A percentile compares a stretch with the other conserved stretches of the same genome.
Conservation (phyloP, 2,329 filamentous ascomycete genomes). For the Fusarium tricinctum region DNA sequence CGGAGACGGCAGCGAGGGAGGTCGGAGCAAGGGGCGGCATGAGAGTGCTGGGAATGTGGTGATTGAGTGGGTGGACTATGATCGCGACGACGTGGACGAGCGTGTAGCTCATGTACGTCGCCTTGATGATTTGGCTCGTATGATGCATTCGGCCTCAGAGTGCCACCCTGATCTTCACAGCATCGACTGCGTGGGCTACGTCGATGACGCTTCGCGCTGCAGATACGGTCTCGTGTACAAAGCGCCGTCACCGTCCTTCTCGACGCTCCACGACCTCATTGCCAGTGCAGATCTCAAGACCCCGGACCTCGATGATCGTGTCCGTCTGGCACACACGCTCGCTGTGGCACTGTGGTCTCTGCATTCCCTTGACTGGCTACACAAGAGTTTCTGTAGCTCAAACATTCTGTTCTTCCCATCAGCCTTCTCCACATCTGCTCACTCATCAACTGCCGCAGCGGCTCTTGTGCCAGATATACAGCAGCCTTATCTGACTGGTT, state of each 20-base stretch:
- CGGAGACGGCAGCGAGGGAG: constrained; percentile 16
- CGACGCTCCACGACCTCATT: constrained; percentile 59
- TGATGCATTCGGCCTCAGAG: constrained; percentile 62
- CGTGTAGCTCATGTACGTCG: constrained; percentile 60
- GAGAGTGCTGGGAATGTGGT: constrained; percentile 55
- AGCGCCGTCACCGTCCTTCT: constrained; percentile 54
- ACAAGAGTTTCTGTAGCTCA: constrained; percentile 68
- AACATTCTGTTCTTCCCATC: constrained; percentile 69
- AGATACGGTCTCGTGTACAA: constrained; percentile 63
- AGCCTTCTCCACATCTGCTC: constrained; percentile 53
- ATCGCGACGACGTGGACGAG: constrained; percentile 58
- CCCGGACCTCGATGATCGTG: constrained; percentile 61
- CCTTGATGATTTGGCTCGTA: constrained; percentile 62
- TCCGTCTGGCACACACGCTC: constrained; percentile 59
- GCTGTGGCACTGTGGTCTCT: constrained; percentile 63
- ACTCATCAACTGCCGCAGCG: constrained; percentile 54
- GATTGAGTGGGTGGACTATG: constrained; percentile 63
- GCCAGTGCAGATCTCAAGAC: constrained; percentile 57
- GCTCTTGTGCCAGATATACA: constrained; percentile 58
- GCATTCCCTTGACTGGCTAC: constrained; percentile 69
- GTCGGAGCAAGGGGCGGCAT: constrained; percentile 54
- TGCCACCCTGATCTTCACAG: constrained; percentile 63
- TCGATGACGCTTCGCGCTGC: constrained; percentile 56
- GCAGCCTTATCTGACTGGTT: constrained; percentile 64
- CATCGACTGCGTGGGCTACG: constrained; percentile 63